These are phyloP conservation scores for Corynascus novoguineensis DNA, from an alignment of 495 filamentous ascomycete genomes.

Conservation along the genomic window DNA sequence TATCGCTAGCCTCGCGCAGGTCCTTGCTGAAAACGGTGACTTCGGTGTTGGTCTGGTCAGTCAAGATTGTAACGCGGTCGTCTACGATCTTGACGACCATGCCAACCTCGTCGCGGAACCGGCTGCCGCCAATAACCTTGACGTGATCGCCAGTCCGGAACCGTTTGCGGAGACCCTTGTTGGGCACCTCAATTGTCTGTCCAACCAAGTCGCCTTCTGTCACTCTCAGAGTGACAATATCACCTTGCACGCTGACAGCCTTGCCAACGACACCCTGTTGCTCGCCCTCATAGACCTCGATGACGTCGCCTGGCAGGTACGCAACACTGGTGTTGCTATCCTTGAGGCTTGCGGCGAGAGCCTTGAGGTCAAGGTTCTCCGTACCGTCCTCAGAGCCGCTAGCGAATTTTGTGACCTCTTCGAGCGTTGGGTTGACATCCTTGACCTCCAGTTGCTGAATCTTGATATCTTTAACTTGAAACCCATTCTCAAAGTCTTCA, in stretches of 20 bases:
- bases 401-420: conserved; percentile 94
- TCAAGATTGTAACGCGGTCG: conserved; percentile 85
- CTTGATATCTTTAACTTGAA: conserved; percentile 89
- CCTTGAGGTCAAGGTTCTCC: conserved; percentile 86
- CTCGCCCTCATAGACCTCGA: conserved; percentile 94
- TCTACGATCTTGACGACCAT: conserved; percentile 92
- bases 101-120: conserved; percentile 87
- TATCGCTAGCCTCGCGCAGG: conserved; percentile 83
- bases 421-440: conserved; percentile 86
- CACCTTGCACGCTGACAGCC: conserved; percentile 77
- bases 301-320: conserved; percentile 85
- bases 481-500: conserved; percentile 88
- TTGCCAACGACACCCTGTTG: conserved; percentile 86
- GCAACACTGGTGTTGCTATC: conserved; percentile 67
- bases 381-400: conserved; percentile 81
- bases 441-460: conserved; percentile 75
- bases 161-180: conserved; percentile 86
- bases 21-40: conserved; percentile 99
- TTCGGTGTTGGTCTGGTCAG: conserved; percentile 83
- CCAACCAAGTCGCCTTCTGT: conserved; percentile 75
- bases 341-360: conserved; percentile 80
- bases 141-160: conserved; percentile 96
- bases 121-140: conserved; percentile 94
- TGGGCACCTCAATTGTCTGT: conserved; percentile 83
- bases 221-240: conserved; percentile 89